Evolutionary conservation across 305 asterid genomes (phyloP).

Genomic region (Withania somnifera): DNA sequence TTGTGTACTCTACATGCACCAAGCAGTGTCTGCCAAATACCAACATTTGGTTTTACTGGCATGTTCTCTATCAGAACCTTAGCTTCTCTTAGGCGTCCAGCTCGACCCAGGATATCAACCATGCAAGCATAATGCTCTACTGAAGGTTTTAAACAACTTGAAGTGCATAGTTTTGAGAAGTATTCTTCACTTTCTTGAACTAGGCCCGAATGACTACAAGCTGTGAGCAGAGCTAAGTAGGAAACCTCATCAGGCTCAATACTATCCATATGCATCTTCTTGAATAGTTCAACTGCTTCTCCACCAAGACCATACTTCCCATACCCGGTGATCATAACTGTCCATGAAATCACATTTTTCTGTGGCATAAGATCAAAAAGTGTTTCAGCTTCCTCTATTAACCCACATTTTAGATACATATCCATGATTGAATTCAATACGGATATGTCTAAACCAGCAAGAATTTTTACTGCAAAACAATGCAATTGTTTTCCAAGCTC

Average conservation of each 20-base stretch:
- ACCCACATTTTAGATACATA: constrained; percentile 59
- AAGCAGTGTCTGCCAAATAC: constrained; percentile 55
- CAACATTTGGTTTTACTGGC: constrained; percentile 40
- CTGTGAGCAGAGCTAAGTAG: constrained; percentile 50
- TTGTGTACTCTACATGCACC: constrained; percentile 44
- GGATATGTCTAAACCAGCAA: constrained; percentile 28
- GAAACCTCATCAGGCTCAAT: constrained; percentile 47
- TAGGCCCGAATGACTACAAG: constrained; percentile 64
- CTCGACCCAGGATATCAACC: constrained; percentile 56
- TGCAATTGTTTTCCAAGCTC: constrained; percentile 63
- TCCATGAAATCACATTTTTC: constrained; percentile 46
- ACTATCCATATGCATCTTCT: constrained; percentile 30
- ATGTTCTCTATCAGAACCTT: constrained; percentile 35
- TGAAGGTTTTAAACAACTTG: constrained; percentile 23
- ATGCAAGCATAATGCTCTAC: constrained; percentile 61
- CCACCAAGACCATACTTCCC: constrained; percentile 44
- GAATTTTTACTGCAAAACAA: constrained; percentile 33
- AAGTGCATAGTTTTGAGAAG: constrained; percentile 35
- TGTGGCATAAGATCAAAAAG: constrained; percentile 23
- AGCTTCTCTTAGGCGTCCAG: constrained; percentile 46
- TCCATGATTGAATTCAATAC: constrained; percentile 39
- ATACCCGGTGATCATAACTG: constrained; percentile 51
- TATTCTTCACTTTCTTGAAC: constrained; percentile 38
- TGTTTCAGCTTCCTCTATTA: constrained; percentile 35
- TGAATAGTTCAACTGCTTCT: constrained; percentile 41